phyloP scores from a whole-genome alignment of 139 green algal species.

The Chlorella vulgaris region DNA sequence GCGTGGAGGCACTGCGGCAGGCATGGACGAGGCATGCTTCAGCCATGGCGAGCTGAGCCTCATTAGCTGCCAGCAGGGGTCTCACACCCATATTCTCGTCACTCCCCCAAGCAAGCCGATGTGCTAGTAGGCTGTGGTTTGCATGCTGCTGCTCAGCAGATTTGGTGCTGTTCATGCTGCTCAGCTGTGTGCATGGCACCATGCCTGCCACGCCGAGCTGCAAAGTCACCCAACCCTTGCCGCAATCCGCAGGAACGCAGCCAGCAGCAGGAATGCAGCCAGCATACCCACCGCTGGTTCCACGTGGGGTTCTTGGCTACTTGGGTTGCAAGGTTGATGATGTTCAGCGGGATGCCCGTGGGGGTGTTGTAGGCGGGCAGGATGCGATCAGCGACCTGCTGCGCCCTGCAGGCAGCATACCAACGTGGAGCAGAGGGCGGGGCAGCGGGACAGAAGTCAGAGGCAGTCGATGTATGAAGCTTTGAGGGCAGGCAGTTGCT shows the following conservation, averaged over 20 bases:
- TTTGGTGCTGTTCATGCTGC: too few species aligned
- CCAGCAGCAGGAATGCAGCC: not conserved
- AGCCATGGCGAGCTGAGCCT: not conserved
- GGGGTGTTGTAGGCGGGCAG: slow-evolving; percentile 76
- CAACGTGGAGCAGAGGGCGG: not conserved
- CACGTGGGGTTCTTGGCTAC: slow-evolving; percentile 49
- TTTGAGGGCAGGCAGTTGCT: too few species aligned
- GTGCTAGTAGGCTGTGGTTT: too few species aligned
- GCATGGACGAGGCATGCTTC: not conserved
- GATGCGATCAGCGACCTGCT: slow-evolving; percentile 60
- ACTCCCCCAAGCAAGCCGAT: too few species aligned
- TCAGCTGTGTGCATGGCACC: too few species aligned
- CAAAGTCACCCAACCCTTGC: not conserved
- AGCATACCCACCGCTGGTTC: slow-evolving; percentile 23
- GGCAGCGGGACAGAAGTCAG: not conserved
- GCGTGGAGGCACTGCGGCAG: slow-evolving; percentile 21
- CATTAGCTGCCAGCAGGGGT: too few species aligned
- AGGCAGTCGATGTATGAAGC: slow-evolving; percentile 35
- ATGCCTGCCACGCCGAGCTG: too few species aligned
- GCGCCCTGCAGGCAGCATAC: slow-evolving; percentile 42
- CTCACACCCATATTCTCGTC: too few species aligned
- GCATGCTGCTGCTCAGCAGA: too few species aligned
- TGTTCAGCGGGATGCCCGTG: slow-evolving; percentile 66
- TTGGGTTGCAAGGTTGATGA: slow-evolving; percentile 57
- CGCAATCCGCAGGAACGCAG: not conserved